Evolutionary conservation across 2,329 filamentous ascomycete species (phyloP).

Genomic region (Diaporthe sp.): DNA sequence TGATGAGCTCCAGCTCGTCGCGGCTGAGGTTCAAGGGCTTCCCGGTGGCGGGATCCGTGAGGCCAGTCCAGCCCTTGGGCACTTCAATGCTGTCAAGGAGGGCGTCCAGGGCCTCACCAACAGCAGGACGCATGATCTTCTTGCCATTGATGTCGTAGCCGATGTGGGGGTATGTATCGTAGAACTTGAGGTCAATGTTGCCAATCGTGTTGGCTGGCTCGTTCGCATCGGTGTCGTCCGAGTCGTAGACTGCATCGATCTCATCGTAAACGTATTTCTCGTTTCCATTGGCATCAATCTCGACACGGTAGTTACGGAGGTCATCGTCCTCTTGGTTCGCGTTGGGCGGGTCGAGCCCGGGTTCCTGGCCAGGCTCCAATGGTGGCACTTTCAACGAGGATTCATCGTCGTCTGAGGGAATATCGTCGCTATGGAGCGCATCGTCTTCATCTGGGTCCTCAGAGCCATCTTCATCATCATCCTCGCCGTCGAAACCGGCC

Average conservation of each 20-base stretch:
- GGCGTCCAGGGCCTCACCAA: conserved; percentile 91
- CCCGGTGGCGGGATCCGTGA: conserved; percentile 93
- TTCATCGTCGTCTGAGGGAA: conserved; percentile 48
- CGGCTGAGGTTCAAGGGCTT: conserved; percentile 89
- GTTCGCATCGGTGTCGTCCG: conserved; percentile 89
- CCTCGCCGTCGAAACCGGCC: conserved; percentile 55
- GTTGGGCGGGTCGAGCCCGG: conserved; percentile 43
- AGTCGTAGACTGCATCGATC: conserved; percentile 94
- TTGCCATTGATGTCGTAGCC: conserved; percentile 99
- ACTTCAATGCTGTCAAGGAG: conserved; percentile 96
- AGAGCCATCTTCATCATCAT: conserved; percentile 52
- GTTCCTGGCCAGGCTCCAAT: conserved; percentile 33
- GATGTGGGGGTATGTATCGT: conserved; percentile 97
- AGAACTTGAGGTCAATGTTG: conserved; percentile 92
- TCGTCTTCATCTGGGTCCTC: conserved; percentile 54
- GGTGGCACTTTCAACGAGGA: conserved; percentile 28
- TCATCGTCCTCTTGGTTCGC: conserved; percentile 51
- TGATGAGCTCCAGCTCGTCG: conserved; percentile 89
- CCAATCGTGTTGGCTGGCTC: conserved; percentile 91
- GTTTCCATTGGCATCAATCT: conserved; percentile 89
- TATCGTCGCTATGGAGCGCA: conserved; percentile 53
- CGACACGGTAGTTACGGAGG: conserved; percentile 63
- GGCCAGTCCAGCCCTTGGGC: conserved; percentile 95
- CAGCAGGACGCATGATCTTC: conserved; percentile 95
- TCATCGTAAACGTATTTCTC: conserved; percentile 92